These are phyloP conservation scores for Tritrichomonas foetus DNA, from an alignment of 208 protist genomes.

Conservation along the genomic window DNA sequence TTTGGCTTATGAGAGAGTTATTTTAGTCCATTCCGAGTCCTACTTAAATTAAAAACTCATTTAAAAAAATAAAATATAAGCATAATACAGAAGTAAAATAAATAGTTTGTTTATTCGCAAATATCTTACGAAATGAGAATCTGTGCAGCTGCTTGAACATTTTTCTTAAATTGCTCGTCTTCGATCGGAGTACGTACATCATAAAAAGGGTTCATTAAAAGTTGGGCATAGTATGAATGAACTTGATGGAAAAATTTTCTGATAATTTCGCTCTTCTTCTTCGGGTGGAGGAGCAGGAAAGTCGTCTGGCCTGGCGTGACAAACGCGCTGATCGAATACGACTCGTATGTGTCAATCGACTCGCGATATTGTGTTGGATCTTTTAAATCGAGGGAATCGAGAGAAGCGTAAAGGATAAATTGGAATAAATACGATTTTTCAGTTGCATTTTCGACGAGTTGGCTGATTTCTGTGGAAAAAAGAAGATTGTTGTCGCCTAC, in stretches of 20 bases:
- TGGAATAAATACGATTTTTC: slow-evolving; percentile 38
- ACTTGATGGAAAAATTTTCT: background rate
- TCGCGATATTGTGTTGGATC: background rate
- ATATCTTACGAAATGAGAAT: too few species aligned
- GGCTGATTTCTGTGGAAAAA: background rate
- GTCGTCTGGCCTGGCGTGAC: slow-evolving; percentile 10
- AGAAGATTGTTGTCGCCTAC: slow-evolving; percentile 15
- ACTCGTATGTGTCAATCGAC: background rate
- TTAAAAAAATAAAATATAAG: too few species aligned
- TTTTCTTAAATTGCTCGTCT: slow-evolving; percentile 25
- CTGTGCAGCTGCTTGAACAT: background rate
- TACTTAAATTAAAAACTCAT: too few species aligned
- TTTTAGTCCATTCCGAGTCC: too few species aligned
- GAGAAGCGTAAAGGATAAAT: slow-evolving; percentile 22
- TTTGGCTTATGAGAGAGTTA: too few species aligned
- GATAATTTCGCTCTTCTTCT: background rate
- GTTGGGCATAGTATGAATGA: background rate
- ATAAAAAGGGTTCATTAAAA: slow-evolving; percentile 36
- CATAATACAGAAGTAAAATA: too few species aligned
- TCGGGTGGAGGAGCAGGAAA: slow-evolving; percentile 31
- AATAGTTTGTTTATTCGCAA: too few species aligned
- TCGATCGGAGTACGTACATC: background rate
- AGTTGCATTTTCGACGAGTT: background rate
- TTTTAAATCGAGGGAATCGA: background rate
- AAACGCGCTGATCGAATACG: background rate